phyloP scores from a whole-genome alignment of 176 grass and related monocot species.

The Elymus sibiricus region DNA sequence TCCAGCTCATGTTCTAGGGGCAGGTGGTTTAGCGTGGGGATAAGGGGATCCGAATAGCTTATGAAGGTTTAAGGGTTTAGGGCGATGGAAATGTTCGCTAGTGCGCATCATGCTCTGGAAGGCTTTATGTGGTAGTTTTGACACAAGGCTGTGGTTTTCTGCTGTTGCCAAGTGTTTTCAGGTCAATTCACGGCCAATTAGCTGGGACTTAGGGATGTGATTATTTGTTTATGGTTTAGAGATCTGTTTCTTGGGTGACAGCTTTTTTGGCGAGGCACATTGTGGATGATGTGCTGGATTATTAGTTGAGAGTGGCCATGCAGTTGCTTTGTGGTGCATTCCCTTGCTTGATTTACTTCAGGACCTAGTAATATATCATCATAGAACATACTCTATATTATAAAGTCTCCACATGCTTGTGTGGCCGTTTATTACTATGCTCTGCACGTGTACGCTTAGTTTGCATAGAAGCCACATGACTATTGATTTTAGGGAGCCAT shows the following conservation, averaged over 20 bases:
- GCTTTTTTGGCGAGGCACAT: not conserved
- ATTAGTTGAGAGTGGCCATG: not conserved
- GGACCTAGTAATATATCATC: not conserved
- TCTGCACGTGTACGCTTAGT: not conserved
- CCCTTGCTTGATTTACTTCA: not conserved
- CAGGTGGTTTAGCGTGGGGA: not conserved
- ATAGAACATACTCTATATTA: not conserved
- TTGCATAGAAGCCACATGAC: not conserved
- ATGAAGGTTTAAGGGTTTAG: constrained; percentile 17
- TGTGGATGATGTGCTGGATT: not conserved
- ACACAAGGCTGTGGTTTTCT: not conserved
- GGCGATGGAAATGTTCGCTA: not conserved
- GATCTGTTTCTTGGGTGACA: not conserved
- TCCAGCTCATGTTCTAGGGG: not conserved
- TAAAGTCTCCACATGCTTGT: not conserved
- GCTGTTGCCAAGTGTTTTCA: not conserved
- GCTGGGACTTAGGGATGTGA: not conserved
- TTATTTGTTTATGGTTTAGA: not conserved
- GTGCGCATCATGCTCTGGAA: not conserved
- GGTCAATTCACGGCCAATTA: not conserved
- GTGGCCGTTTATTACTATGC: not conserved
- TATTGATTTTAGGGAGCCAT: not conserved
- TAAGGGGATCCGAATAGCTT: not conserved
- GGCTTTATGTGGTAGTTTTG: not conserved
- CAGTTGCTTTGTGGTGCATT: not conserved